phyloP scores from a whole-genome alignment of 2,329 filamentous ascomycete genomes.

The Fusarium vanettenii region DNA sequence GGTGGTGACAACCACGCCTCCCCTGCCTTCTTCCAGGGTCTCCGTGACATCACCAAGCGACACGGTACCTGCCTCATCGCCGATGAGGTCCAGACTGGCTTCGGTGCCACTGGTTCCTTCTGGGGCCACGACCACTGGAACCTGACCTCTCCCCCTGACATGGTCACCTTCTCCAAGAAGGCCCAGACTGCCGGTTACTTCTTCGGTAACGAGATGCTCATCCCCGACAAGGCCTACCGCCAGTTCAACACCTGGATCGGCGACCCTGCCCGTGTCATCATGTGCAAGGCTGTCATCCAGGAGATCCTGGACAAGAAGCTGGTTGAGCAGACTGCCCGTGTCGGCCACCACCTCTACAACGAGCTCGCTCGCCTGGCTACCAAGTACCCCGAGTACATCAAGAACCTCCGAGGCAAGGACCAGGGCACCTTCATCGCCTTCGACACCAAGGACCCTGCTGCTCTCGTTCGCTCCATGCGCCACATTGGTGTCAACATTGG shows the following conservation, averaged over 20 bases:
- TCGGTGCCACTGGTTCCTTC: slow-evolving; percentile 88
- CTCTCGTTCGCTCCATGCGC: slow-evolving; percentile 78
- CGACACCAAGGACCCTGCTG: slow-evolving; percentile 76
- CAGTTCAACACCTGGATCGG: slow-evolving; percentile 94
- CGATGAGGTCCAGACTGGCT: slow-evolving; percentile 84
- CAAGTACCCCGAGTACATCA: slow-evolving; percentile 75
- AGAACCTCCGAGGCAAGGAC: slow-evolving; percentile 81
- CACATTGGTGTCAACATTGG: slow-evolving; percentile 80
- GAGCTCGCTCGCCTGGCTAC: slow-evolving; percentile 72
- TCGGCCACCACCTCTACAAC: slow-evolving; percentile 75
- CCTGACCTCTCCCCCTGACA: slow-evolving; percentile 77
- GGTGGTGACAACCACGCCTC: slow-evolving; percentile 88
- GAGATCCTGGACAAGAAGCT: slow-evolving; percentile 78
- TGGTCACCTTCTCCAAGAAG: slow-evolving; percentile 92
- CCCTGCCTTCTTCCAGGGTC: slow-evolving; percentile 79
- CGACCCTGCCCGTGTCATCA: slow-evolving; percentile 79
- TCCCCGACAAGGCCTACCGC: slow-evolving; percentile 84
- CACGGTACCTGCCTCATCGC: slow-evolving; percentile 81
- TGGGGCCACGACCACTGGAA: slow-evolving; percentile 91
- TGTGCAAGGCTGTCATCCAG: slow-evolving; percentile 82
- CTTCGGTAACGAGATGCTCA: slow-evolving; percentile 78
- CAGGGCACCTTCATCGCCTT: slow-evolving; percentile 85
- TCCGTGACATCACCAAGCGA: slow-evolving; percentile 77
- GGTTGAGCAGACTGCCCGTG: slow-evolving; percentile 72
- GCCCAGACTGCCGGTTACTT: slow-evolving; percentile 88